Evolutionary conservation across 2,329 filamentous ascomycete species (phyloP).

Genomic region (Tothia fuscella): DNA sequence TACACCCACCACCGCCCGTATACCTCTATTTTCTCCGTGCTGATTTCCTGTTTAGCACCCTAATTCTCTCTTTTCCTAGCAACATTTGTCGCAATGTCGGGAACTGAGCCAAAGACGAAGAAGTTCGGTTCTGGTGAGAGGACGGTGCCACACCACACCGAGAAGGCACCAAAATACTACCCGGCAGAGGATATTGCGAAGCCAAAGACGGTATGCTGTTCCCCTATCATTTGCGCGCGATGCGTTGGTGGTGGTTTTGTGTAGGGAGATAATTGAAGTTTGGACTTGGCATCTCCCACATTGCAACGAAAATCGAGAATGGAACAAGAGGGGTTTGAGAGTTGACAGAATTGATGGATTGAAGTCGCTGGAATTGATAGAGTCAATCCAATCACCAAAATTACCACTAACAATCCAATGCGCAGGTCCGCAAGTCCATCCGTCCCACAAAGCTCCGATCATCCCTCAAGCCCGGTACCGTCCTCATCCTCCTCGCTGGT

Average conservation of each 20-base stretch:
- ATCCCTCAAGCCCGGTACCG: conserved; percentile 83
- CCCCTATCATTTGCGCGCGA: conserved; percentile 1
- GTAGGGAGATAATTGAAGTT: background rate
- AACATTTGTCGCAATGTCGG: conserved; percentile 5
- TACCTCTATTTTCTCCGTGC: too few relatives aligned
- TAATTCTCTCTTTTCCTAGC: conserved; percentile 2
- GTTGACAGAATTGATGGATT: too few relatives aligned
- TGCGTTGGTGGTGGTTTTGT: background rate
- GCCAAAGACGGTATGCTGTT: conserved; percentile 92
- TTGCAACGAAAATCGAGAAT: background rate
- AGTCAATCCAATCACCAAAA: background rate
- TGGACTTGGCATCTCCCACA: background rate
- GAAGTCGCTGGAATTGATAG: too few relatives aligned
- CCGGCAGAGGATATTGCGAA: conserved; percentile 81
- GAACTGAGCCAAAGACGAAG: conserved; percentile 40
- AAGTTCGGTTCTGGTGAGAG: conserved; percentile 96
- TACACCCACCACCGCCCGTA: too few relatives aligned
- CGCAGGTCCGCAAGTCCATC: conserved; percentile 85
- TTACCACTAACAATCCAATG: background rate
- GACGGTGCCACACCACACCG: conserved; percentile 70
- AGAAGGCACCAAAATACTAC: conserved; percentile 99
- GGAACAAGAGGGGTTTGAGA: too few relatives aligned
- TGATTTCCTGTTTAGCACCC: too few relatives aligned
- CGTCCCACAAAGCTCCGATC: conserved; percentile 77
- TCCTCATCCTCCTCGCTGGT: conserved; percentile 98